Base-by-base conservation (phyloP, 257 asterid genomes). In the Fraxinus americana region DNA sequence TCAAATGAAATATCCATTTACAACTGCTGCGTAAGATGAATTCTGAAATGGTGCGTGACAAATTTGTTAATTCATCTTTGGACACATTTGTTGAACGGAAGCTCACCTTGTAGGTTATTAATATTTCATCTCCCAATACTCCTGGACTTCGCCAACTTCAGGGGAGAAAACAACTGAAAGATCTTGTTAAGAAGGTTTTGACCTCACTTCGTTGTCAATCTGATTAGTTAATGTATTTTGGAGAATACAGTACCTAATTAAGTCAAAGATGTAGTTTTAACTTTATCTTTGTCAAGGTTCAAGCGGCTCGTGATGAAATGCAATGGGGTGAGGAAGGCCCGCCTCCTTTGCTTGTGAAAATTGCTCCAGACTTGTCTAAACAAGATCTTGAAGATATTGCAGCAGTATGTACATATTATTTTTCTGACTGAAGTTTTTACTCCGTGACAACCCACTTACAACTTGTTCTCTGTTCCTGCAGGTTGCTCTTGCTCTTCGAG, bases 281-380 rank as follows among this genome's bases (percentile, higher is more conserved):
- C 65, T 14, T 72, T 30, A 10, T 35, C 61, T 32, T 57, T 78
- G 59, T 43, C 71, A 80, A 96, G 99, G 91, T 96, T 80, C 98
- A 91, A 91, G 99, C 96, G 17, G 98, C 97, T 71, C 95, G 98
- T 63, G 99, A 96, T 81, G 99, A 96, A 87, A 96, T 93, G 99
- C 98, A 96, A 89, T 93, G 99, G 99, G 98, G 94, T 73, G 99
- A 96, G 79, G 99, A 96, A 72, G 99, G 99, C 17, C 98, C 98
- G 50, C 98, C 99, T 11, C 98, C 98, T 0, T 81, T 96, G 84
- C 98, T 96, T 34, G 98, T 93, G 70, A 96, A 93, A 90, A 96
- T 96, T 75, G 99, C 98, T 73, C 99, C 98, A 23, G 98, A 96
- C 77, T 86, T 96, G 83, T 96, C 99, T 50, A 89, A 85, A 75